Conservation (phyloP, 2,329 filamentous ascomycete species). For the Dryadomyces quercivorus region DNA sequence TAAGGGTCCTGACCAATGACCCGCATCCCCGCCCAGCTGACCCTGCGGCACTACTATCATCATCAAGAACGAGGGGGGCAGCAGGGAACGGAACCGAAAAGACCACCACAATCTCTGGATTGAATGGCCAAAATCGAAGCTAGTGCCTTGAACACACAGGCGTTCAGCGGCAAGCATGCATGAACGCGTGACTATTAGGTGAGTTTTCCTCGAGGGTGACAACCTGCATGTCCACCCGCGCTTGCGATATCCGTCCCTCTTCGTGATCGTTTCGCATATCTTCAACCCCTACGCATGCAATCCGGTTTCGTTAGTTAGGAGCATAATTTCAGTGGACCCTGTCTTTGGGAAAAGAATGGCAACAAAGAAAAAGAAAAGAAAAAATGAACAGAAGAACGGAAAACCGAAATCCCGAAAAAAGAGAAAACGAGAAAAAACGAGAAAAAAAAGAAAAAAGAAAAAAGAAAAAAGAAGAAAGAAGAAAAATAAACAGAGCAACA, state of each 20-base stretch:
- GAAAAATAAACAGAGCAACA: not conserved
- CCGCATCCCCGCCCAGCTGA: not conserved
- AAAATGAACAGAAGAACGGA: too few relatives aligned
- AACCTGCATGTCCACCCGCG: not conserved
- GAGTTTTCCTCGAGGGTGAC: constrained; percentile 17
- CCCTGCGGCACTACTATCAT: not conserved
- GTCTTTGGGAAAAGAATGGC: not conserved
- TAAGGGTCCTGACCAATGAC: not conserved
- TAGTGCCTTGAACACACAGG: not conserved
- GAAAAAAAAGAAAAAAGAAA: not conserved
- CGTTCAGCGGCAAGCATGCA: constrained; percentile 23
- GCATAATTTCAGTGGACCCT: too few relatives aligned
- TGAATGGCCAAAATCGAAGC: not conserved
- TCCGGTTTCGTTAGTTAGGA: too few relatives aligned
- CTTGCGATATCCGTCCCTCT: not conserved
- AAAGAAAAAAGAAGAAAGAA: not conserved
- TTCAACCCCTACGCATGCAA: not conserved
- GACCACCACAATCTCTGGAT: not conserved
- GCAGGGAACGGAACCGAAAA: not conserved
- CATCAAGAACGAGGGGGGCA: not conserved
- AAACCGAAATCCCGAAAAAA: too few relatives aligned
- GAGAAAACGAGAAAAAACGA: too few relatives aligned
- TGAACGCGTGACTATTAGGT: constrained; percentile 30
- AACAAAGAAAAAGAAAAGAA: not conserved
- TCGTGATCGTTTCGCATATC: not conserved